A percentile compares a stretch with the other conserved stretches of the same genome.
Evolutionary conservation across 768 basidiomycete species (phyloP).

Genomic region (Naganishia vishniacii): DNA sequence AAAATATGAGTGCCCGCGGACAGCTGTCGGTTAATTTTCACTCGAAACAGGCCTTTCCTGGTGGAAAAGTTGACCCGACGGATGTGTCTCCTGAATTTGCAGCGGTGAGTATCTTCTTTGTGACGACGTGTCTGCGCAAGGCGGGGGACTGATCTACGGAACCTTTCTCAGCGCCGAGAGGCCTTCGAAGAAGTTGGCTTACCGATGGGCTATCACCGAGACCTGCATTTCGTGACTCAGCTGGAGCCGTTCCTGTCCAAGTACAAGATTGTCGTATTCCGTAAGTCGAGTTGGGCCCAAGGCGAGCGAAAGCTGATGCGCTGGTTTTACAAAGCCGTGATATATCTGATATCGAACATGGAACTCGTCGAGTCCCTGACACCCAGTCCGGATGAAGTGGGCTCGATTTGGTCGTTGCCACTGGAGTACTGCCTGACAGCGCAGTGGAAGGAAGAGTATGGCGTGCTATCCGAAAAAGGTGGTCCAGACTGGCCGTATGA

Average conservation of each 20-base stretch:
- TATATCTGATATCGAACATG: slow-evolving; percentile 62
- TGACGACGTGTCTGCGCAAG: neutral
- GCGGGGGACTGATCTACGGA: neutral
- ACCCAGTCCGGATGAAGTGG: slow-evolving; percentile 63
- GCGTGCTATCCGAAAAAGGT: slow-evolving; percentile 57
- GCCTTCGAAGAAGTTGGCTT: slow-evolving; percentile 79
- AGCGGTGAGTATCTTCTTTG: slow-evolving; percentile 58
- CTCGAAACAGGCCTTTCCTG: slow-evolving; percentile 60
- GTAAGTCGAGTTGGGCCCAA: slow-evolving; percentile 26
- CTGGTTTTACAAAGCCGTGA: slow-evolving; percentile 52
- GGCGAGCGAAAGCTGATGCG: too few relatives aligned
- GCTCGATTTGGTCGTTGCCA: slow-evolving; percentile 72
- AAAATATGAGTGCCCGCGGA: neutral
- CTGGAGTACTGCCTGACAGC: slow-evolving; percentile 55
- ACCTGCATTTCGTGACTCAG: slow-evolving; percentile 59
- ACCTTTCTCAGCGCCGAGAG: slow-evolving; percentile 61
- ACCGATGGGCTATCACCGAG: slow-evolving; percentile 55
- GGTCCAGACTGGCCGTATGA: slow-evolving; percentile 75
- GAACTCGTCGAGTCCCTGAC: slow-evolving; percentile 55
- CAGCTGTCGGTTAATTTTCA: neutral
- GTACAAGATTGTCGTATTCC: slow-evolving; percentile 61
- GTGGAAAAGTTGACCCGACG: slow-evolving; percentile 66
- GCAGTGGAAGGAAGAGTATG: slow-evolving; percentile 51
- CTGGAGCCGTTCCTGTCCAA: slow-evolving; percentile 66
- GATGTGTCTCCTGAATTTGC: slow-evolving; percentile 64